Evolutionary conservation across 2,329 filamentous ascomycete species (phyloP).

Genomic region (Exophiala calicioides): DNA sequence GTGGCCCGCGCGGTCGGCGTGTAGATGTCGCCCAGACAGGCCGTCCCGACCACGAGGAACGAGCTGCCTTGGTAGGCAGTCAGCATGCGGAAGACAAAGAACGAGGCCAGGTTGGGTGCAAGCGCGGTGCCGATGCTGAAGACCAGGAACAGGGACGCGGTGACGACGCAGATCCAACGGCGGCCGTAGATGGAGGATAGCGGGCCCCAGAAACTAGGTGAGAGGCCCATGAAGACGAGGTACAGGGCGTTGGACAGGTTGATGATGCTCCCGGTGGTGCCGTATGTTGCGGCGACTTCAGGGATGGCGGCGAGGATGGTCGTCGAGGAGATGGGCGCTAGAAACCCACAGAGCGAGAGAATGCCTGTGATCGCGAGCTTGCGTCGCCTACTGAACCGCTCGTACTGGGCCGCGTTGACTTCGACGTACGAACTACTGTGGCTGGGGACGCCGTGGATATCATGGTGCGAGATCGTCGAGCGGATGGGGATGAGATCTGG

Average conservation of each 20-base stretch:
- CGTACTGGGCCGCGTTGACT: slow-evolving; percentile 60
- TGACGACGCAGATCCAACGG: slow-evolving; percentile 59
- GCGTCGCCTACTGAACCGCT: slow-evolving; percentile 60
- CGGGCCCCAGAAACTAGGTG: slow-evolving; percentile 71
- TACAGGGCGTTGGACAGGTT: slow-evolving; percentile 76
- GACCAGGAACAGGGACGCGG: slow-evolving; percentile 64
- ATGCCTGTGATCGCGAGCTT: slow-evolving; percentile 69
- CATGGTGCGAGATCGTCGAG: slow-evolving; percentile 38
- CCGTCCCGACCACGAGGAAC: slow-evolving; percentile 70
- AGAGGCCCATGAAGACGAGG: slow-evolving; percentile 71
- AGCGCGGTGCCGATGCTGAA: slow-evolving; percentile 73
- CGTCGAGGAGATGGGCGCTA: slow-evolving; percentile 74
- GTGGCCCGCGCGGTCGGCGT: slow-evolving; percentile 69
- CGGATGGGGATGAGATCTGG: slow-evolving; percentile 34
- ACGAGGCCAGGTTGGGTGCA: slow-evolving; percentile 68
- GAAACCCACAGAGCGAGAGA: slow-evolving; percentile 72
- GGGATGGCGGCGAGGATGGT: slow-evolving; percentile 72
- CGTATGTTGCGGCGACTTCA: slow-evolving; percentile 67
- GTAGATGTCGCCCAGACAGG: slow-evolving; percentile 68
- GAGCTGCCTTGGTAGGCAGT: slow-evolving; percentile 75
- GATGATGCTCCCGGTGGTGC: slow-evolving; percentile 68
- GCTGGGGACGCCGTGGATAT: slow-evolving; percentile 26
- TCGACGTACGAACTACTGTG: slow-evolving; percentile 33
- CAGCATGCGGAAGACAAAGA: slow-evolving; percentile 72
- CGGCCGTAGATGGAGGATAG: slow-evolving; percentile 66